phyloP scores from a whole-genome alignment of 192 early-diverging fungal genomes.

The Dissophora globulifera region DNA sequence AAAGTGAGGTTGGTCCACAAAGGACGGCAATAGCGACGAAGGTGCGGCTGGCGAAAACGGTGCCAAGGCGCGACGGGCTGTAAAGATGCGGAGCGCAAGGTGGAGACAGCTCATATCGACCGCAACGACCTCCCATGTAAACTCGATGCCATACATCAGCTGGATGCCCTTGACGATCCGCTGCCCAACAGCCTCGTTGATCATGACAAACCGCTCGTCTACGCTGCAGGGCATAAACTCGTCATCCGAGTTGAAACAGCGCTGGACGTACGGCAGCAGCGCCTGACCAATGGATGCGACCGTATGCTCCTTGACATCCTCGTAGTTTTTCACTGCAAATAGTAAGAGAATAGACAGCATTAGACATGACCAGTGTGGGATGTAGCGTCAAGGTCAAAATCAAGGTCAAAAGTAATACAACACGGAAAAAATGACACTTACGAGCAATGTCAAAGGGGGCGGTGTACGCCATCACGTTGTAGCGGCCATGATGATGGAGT shows the following conservation, averaged over 20 bases:
- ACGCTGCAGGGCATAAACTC: slow-evolving; percentile 56
- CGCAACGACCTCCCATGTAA: slow-evolving; percentile 79
- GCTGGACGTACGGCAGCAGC: slow-evolving; percentile 58
- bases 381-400: not conserved
- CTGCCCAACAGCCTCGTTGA: slow-evolving; percentile 69
- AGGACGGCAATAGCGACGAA: not conserved
- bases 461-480: slow-evolving; percentile 82
- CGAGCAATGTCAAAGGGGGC: slow-evolving; percentile 82
- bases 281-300: slow-evolving; percentile 43
- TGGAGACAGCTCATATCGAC: slow-evolving; percentile 64
- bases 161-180: slow-evolving; percentile 87
- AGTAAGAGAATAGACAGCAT: too few relatives aligned
- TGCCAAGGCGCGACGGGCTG: slow-evolving; percentile 66
- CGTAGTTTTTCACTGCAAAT: slow-evolving; percentile 32
- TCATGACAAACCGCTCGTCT: slow-evolving; percentile 64
- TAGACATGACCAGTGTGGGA: too few relatives aligned
- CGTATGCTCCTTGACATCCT: slow-evolving; percentile 23
- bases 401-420: not conserved
- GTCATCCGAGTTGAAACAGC: slow-evolving; percentile 56
- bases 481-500: slow-evolving; percentile 88
- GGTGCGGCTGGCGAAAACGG: slow-evolving; percentile 57
- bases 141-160: slow-evolving; percentile 88
- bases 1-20: not conserved
- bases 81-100: slow-evolving; percentile 61
- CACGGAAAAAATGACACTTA: slow-evolving; percentile 27